Percentiles rank a stretch among this genome's conserved stretches.
These are phyloP conservation scores for Amaranthus palmeri DNA, from an alignment of 148 eudicot species.

Conservation along the genomic window DNA sequence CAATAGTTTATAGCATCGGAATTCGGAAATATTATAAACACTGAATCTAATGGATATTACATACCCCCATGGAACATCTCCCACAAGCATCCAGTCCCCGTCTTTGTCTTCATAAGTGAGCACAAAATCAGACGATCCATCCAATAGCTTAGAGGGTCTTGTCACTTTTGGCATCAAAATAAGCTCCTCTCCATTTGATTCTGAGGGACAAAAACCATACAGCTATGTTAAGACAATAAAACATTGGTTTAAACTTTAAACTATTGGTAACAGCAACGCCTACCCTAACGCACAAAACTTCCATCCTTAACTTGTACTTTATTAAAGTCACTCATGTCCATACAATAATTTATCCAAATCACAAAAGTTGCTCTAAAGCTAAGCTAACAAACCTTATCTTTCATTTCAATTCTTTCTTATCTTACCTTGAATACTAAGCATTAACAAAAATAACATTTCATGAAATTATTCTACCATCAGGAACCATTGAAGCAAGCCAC, in stretches of 20 bases:
- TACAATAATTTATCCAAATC: neutral
- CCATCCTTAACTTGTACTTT: neutral
- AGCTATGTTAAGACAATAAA: neutral
- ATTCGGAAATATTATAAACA: slow-evolving; percentile 2
- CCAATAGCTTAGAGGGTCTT: slow-evolving; percentile 49
- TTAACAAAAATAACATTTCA: neutral
- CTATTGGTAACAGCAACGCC: neutral
- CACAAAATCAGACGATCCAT: slow-evolving; percentile 82
- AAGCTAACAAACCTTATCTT: neutral
- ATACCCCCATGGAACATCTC: slow-evolving; percentile 97
- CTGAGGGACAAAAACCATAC: slow-evolving; percentile 21
- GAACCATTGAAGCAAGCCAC: neutral
- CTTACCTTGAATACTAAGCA: neutral
- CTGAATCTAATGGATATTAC: slow-evolving; percentile 14
- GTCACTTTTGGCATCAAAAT: slow-evolving; percentile 37
- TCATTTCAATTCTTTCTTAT: neutral
- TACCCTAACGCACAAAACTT: neutral
- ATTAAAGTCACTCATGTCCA: neutral
- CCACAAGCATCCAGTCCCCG: slow-evolving; percentile 98
- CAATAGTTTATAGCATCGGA: neutral
- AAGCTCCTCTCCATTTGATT: slow-evolving; percentile 44
- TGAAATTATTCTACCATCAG: neutral
- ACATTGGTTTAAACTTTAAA: neutral
- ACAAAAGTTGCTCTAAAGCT: neutral
- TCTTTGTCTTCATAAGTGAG: slow-evolving; percentile 95